Conservation (phyloP, 2,329 filamentous ascomycete species). For the Orbilia quercus region DNA sequence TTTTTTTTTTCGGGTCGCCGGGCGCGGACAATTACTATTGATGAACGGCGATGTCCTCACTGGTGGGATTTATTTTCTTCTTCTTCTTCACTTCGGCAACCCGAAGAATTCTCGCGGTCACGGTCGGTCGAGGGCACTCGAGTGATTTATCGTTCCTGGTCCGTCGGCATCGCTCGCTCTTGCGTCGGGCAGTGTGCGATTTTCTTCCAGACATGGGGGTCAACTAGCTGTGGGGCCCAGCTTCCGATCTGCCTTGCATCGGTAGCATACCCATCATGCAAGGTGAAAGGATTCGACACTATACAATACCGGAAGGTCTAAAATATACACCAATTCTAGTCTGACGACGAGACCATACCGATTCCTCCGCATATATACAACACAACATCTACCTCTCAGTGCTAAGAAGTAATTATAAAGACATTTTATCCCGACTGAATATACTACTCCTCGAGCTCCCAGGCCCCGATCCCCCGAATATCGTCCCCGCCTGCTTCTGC, state of each 20-base stretch:
- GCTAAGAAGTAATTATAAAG: no score
- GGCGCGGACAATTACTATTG: slow-evolving; percentile 19
- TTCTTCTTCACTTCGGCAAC: slow-evolving; percentile 32
- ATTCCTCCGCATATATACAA: background rate
- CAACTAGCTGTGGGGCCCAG: no score
- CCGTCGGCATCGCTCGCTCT: slow-evolving; percentile 23
- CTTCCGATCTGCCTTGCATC: background rate
- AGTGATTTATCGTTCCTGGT: slow-evolving; percentile 17
- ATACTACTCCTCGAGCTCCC: slow-evolving; percentile 8
- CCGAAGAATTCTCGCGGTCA: slow-evolving; percentile 56
- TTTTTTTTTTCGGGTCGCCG: no score
- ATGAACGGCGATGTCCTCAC: slow-evolving; percentile 54
- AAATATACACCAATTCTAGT: no score
- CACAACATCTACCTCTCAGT: background rate
- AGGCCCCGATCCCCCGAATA: slow-evolving; percentile 16
- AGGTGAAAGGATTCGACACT: no score
- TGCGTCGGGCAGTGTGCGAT: slow-evolving; percentile 46
- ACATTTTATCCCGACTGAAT: background rate
- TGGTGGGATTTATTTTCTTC: slow-evolving; percentile 51
- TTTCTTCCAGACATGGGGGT: no score
- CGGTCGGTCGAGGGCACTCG: slow-evolving; percentile 18
- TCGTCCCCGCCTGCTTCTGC: background rate
- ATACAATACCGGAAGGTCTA: no score
- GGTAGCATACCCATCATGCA: no score
- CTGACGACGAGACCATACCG: no score